Base-by-base conservation (phyloP, 768 basidiomycete genomes). In the Amanita thiersii region DNA sequence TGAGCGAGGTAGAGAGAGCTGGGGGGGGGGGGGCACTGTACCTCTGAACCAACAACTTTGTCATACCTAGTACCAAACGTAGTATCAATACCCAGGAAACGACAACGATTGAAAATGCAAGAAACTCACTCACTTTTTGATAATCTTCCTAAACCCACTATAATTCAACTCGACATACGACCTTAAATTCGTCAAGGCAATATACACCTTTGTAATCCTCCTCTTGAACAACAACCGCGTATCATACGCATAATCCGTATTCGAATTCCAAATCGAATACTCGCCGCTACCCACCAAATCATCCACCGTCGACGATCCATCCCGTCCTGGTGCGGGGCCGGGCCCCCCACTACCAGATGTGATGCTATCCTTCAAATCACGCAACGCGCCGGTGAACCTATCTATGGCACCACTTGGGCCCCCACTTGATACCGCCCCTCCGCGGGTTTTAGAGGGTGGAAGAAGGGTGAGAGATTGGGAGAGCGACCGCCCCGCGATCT, bases 121-220 rank as follows among this genome's bases (percentile, higher is more conserved):
- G 15, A 31, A 37, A 5, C 32, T 26, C 20, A 59, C 78, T 44
- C 56, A 91, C 85, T 97, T 97, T 64, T 97, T 97, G 55, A 93
- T 58, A 26, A 94, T 92, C 69, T 97, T 97, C 51, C 89, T 76
- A 63, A 97, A 90, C 1, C 92, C 94, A 0, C 89, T 86, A 56
- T 88, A 75, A 58, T 98, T 98, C 44, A 96, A 65, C 53, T 97
- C 90, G 43, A 90, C 79, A 49, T 90, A 99, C 4, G 89, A 85
- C 57, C 73, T 76, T 43, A 98, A 70, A 20, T 81, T 79, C 10
- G 80, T 81, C 34, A 82, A 70, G 4, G 79, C 70, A 32, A 91
- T 77, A 58, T 86, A 96, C 8, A 91, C 70, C 35, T 70, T 79
- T 0, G 89, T 86, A 39, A 98, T 88, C 48, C 83, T 70, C 31